Conservation (phyloP, 2,329 filamentous ascomycete genomes). For the Botryotinia convoluta region DNA sequence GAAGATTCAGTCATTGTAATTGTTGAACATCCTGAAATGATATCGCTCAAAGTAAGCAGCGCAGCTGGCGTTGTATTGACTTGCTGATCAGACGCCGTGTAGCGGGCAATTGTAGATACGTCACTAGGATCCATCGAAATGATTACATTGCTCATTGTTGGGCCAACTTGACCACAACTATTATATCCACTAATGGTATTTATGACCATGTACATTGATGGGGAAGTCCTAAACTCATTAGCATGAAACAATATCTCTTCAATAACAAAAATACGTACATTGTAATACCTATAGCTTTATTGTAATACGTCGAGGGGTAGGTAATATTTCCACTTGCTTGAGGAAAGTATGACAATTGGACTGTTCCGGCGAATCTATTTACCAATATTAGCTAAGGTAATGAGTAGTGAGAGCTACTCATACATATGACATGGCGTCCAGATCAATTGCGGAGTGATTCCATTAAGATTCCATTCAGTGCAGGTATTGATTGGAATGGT, state of each 20-base stretch:
- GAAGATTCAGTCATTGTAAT: not conserved
- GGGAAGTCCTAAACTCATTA: conserved; percentile 38
- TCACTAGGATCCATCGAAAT: conserved; percentile 39
- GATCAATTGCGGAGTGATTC: conserved; percentile 2
- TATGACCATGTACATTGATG: conserved; percentile 43
- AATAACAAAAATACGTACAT: conserved; percentile 20
- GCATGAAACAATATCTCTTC: not conserved
- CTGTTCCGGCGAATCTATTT: conserved; percentile 25
- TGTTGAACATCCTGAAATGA: conserved; percentile 37
- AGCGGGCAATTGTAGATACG: conserved; percentile 39
- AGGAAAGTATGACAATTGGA: conserved; percentile 28
- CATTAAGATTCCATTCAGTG: conserved; percentile 14
- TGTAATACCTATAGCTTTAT: conserved; percentile 20
- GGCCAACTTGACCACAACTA: conserved; percentile 35
- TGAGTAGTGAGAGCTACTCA: not conserved
- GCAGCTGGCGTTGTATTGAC: conserved; percentile 24
- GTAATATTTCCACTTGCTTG: conserved; percentile 20
- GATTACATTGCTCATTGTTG: conserved; percentile 37
- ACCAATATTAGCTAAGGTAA: not conserved
- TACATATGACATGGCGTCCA: conserved; percentile 26
- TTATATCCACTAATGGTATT: conserved; percentile 41
- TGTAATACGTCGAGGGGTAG: conserved; percentile 25
- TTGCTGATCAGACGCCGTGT: conserved; percentile 31
- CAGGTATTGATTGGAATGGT: conserved; percentile 25
- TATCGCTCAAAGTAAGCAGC: conserved; percentile 40